Base-by-base conservation (phyloP, 805 yeast genomes). In the Candida anglica region DNA sequence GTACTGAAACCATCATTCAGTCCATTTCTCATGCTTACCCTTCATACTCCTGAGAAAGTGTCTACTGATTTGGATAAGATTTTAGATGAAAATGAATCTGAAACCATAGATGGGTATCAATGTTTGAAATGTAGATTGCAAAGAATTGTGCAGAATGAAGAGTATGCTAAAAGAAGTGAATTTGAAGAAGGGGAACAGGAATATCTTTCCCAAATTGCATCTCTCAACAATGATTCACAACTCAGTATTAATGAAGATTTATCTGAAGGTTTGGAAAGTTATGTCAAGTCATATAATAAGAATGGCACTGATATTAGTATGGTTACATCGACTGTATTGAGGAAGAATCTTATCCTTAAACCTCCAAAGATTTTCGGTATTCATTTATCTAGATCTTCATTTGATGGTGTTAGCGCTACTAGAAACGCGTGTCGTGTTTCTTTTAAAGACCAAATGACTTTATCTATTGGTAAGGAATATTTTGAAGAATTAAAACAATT, bases 321-420 rank as follows among this genome's bases (percentile, higher is more conserved):
- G 7, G 50, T 85, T 3, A 73, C 75, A 28, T 75, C 91, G 1
- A 75, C 80, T 0, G 86, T 91, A 4, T 73, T 77, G 20, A 84
- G 86, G 50, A 73, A 71, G 41, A 76, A 81, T 0, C 66, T 69
- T 16, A 69, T 87, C 26, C 66, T 76, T 9, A 69, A 71, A 35
- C 74, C 86, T 3, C 97, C 98, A 0, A 69, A 73, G 35, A 61
- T 86, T 5, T 66, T 93, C 32, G 75, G 85, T 0, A 60, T 91
- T n/a, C 98, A 91, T 54, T 59, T 93, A 27, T 86, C 96, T 7
- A 69, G 98, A 47, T 89, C 97, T 0, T 72, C 83, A 27, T 88
- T 73, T 51, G 71, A 76, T 31, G 86, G 84, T 6, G 75, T 75
- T 27, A 75, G 71, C 13, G 75, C 84, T 2, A 69, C 80, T 6